phyloP scores from a whole-genome alignment of 2,329 filamentous ascomycete species.

The Madurella mycetomatis region DNA sequence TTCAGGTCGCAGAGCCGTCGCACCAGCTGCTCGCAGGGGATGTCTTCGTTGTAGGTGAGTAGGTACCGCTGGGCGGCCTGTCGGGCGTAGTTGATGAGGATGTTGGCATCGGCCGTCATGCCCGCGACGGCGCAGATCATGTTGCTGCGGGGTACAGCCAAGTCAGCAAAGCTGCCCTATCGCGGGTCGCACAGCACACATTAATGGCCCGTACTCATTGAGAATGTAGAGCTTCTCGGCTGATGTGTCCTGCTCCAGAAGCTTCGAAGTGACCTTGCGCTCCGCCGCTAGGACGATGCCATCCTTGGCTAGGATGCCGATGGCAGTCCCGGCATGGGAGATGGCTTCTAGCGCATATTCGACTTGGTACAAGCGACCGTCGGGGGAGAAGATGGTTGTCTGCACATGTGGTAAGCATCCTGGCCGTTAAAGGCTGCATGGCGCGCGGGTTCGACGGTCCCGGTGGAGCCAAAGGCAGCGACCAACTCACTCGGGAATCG shows the following conservation, averaged over 20 bases:
- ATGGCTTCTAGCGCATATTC: conserved; percentile 99
- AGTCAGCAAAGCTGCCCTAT: background rate
- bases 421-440: conserved; percentile 5
- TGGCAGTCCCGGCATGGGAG: conserved; percentile 93
- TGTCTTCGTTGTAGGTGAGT: conserved; percentile 99
- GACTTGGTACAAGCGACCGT: conserved; percentile 97
- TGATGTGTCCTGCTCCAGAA: conserved; percentile 97
- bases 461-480: conserved; percentile 17
- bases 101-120: conserved; percentile 99
- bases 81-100: conserved; percentile 99
- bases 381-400: conserved; percentile 99
- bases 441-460: conserved; percentile 3
- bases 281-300: conserved; percentile 97
- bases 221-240: conserved; percentile 99
- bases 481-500: conserved; percentile 79
- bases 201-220: conserved; percentile 69
- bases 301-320: conserved; percentile 95
- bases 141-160: conserved; percentile 60
- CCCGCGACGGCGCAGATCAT: conserved; percentile 99
- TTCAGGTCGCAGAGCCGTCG: conserved; percentile 95
- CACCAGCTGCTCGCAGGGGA: conserved; percentile 97
- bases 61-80: conserved; percentile 97
- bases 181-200: background rate
- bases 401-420: conserved; percentile 36
- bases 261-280: conserved; percentile 98